Evolutionary conservation across 2,329 filamentous ascomycete species (phyloP).

Genomic region (Cercospora sp.): DNA sequence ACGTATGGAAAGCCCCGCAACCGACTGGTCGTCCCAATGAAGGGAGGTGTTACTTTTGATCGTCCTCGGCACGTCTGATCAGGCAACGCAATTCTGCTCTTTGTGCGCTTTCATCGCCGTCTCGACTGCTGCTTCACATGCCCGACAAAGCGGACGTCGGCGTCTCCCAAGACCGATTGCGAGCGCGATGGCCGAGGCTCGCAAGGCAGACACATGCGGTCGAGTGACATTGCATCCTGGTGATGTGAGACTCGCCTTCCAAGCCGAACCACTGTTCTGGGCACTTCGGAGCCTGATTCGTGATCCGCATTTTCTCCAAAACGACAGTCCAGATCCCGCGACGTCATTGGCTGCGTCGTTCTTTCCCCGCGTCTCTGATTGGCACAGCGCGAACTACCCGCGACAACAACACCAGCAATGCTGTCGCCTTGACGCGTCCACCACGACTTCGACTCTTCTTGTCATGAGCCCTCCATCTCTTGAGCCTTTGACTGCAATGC

Average conservation of each 20-base stretch:
- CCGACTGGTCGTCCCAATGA: slow-evolving; percentile 6
- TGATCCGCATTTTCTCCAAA: not conserved
- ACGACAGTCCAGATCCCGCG: not conserved
- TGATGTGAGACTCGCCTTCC: not conserved
- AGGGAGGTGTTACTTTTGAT: slow-evolving; percentile 9
- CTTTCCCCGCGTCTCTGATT: not conserved
- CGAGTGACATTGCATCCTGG: not conserved
- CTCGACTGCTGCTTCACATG: slow-evolving; percentile 6
- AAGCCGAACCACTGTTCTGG: not conserved
- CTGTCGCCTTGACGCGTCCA: not conserved
- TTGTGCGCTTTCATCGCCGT: not conserved
- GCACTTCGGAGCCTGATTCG: not conserved
- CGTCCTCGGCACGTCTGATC: slow-evolving; percentile 15
- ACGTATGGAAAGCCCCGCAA: slow-evolving; percentile 18
- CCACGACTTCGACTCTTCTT: not conserved
- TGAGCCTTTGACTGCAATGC: not conserved
- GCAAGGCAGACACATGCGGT: slow-evolving; percentile 16
- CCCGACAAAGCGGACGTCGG: not conserved
- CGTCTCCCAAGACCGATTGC: slow-evolving; percentile 1
- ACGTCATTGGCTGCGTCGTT: slow-evolving; percentile 5
- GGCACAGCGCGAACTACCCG: not conserved
- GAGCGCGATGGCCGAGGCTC: slow-evolving; percentile 11
- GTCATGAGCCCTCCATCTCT: not conserved
- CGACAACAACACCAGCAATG: not conserved
- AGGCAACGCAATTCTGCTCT: slow-evolving; percentile 12